Evolutionary conservation across 768 basidiomycete species (phyloP), one percentile per base, ranked within the genome.

Genomic region (Tylopilus sp.): DNA sequence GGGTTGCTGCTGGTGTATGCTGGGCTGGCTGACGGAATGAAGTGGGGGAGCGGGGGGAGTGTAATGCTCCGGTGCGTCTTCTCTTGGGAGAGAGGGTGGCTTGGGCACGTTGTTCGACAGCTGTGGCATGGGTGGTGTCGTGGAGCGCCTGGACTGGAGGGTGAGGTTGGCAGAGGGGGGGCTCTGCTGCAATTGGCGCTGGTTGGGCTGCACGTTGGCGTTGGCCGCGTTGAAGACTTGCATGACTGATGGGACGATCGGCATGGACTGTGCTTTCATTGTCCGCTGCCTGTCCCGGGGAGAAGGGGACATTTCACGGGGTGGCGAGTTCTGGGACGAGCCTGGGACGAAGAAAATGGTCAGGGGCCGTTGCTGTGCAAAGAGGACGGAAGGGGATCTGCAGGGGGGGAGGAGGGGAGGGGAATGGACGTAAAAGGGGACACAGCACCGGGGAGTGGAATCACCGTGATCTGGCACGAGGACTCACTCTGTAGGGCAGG

Each of bases 211-310:
- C n/a, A n/a, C n/a, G n/a, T n/a, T n/a, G n/a, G n/a, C n/a, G n/a
- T n/a, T n/a, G 67, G 74, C 70, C 11, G 59, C 56, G 46, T 63
- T 61, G 63, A 80, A 83, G 16, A 83, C 70, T 57, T 82, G 80
- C 63, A 78, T 72, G 45, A 82, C 76, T 21, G 75, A 73, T 24
- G 85, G 83, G 6, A 83, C 81, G 63, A 81, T 71, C 52, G 85
- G 82, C 74, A 86, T 75, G 0, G 85, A 83, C 56, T 82, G 79
- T 1, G 82, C 63, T 60, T 86, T 86, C 22, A 76, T 61, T 11
- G 81, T 72, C 33, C 86, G 75, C 54, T 69, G 84, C 72, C 71
- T 79, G 48, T 76, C 72, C 17, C 72, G 71, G 28, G 76, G 76
- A 1, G 76, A 77, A 2, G 76, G 74, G 30, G 76, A 73, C 57